Conservation (phyloP, 495 filamentous ascomycete species). For the Acidiella bohemica region DNA sequence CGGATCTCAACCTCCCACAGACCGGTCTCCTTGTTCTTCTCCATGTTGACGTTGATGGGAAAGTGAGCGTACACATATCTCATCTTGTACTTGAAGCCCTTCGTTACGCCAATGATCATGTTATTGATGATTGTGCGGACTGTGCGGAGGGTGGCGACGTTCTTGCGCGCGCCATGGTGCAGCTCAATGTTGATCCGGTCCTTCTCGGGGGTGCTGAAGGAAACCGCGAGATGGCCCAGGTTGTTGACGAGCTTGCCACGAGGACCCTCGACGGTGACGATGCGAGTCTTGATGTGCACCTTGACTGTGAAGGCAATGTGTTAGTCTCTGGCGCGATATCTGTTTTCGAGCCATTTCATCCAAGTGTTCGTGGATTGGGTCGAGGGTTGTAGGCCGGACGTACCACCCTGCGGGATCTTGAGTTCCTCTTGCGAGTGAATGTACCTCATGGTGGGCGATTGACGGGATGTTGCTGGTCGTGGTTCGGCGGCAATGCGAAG, state of each 20-base stretch:
- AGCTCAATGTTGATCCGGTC: conserved; percentile 85
- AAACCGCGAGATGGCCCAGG: conserved; percentile 86
- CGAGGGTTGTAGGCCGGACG: conserved; percentile 40
- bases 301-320: conserved; percentile 53
- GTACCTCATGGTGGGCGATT: conserved; percentile 75
- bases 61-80: conserved; percentile 99
- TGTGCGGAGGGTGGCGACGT: conserved; percentile 91
- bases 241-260: conserved; percentile 92
- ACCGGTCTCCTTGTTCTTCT: conserved; percentile 87
- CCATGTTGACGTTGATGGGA: conserved; percentile 99
- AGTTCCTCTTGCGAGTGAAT: conserved; percentile 94
- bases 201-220: conserved; percentile 72
- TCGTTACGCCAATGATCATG: conserved; percentile 93
- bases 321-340: too few relatives aligned
- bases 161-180: conserved; percentile 95
- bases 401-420: conserved; percentile 90
- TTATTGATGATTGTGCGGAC: conserved; percentile 97
- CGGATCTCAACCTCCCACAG: conserved; percentile 88
- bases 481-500: too few relatives aligned
- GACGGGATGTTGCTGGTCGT: too few relatives aligned
- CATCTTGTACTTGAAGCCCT: conserved; percentile 99
- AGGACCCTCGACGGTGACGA: conserved; percentile 92
- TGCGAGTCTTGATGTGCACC: conserved; percentile 85
- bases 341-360: too few relatives aligned
- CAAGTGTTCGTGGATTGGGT: too few relatives aligned